Base-by-base conservation (phyloP, 2,329 filamentous ascomycete genomes). In the Scytalidium lignicola region DNA sequence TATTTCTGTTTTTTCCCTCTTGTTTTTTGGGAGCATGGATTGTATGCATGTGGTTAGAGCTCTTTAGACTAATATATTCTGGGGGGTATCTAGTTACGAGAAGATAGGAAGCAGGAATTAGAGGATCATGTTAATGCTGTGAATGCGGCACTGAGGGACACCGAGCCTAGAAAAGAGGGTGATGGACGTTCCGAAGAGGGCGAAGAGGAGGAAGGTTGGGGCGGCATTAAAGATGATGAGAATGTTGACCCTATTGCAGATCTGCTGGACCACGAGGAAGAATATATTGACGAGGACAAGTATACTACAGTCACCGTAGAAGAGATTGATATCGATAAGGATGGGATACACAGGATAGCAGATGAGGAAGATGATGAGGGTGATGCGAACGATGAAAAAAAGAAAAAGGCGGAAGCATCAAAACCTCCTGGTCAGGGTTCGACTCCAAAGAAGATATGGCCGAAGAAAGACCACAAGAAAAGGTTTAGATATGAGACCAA, bases 291-390 rank as follows among this genome's bases (percentile, higher is more conserved):
- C 67, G 93, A 97, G 66, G 92, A 96, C 67, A 88, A 87, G 64
- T 96, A 90, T 66, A 97, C 93, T 1, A 96, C 90, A 1, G 93
- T 99, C 21, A 96, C 89, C 0, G 84, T 99, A 1, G 92, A 96
- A 66, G 86, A 88, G 10, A 90, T 99, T 58, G 86, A 85, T 54
- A 79, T 95, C 15, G 85, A 86, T 12, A 81, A 82, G 57, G 82
- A 90, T 48, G 88, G 88, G 1, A 70, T 95, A 43, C 75, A 80
- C 50, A 84, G 79, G 58, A 73, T 75, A 2, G 62, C 60, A 20
- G 62, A 63, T 13, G 65, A 63, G 10, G 69, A 65, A 15, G 60
- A 63, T 10, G 62, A 60, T 18, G 59, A 62, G n/a, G 62, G 58
- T n/a, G 58, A 64, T 2, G 65, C 60, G 3, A 63, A 62, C 18